Base-by-base conservation (phyloP, 208 protist species). In the Porcisia deanei region DNA sequence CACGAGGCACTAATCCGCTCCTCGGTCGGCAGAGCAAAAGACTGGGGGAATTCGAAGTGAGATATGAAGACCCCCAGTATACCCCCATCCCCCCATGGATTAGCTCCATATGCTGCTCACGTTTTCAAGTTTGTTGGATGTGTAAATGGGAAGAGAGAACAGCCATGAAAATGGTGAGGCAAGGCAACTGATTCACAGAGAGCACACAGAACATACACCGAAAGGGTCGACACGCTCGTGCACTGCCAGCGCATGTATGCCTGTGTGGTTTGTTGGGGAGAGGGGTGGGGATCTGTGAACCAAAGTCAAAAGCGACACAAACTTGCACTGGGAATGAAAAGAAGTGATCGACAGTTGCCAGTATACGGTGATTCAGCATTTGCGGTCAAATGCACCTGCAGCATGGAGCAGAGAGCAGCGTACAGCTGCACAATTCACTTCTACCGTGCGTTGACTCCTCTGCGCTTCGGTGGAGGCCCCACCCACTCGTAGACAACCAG, bases 401-500 rank as follows among this genome's bases (percentile, higher is more conserved):
- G 22, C 63, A 49, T 10, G 39, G 22, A 67, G 22, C 47, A 1
- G 43, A 71, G 18, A 18, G 22, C 30, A 41, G 30, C 2, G 66
- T 25, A 57, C 9, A 71, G 16, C 10, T 43, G 43, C 41, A 37
- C 53, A n/a, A 63, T n/a, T 20, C 10, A 41, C 30, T 6, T 58
- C 30, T 61, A 63, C 25, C 69, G 57, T n/a, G 61, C 54, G 47
- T n/a, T 37, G 22, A 30, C 45, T 34, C 71, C 65, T 16, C 82
- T 67, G 14, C 73, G 68, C 70, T 75, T 79, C 30, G 85, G 76
- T 41, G 61, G 83, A 1, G 84, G 80, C 34, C 86, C 76, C 47
- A 96, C 86, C 92, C 92, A 96, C 20, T 43, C 78, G 63, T 96
- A 96, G 39, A 73, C 73, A 47, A 91, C 82, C 41, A 94, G 57